Conservation (phyloP, 2,329 filamentous ascomycete genomes). For the Taxawa tesnikishii region DNA sequence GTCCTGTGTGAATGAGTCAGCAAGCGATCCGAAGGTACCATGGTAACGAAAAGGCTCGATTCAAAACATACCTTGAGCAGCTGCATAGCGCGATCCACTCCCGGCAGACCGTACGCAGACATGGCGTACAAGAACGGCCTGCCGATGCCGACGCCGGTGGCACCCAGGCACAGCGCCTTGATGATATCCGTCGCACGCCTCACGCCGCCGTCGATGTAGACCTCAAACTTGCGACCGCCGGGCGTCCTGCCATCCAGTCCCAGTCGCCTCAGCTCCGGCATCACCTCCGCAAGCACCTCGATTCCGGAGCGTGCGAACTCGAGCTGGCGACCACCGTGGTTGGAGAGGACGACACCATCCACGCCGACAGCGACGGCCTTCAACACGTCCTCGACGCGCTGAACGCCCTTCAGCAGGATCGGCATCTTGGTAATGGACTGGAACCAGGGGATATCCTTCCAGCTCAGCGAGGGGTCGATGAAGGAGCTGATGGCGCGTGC, state of each 20-base stretch:
- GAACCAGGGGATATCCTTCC: constrained; percentile 86
- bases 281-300: constrained; percentile 85
- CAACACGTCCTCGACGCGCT: constrained; percentile 89
- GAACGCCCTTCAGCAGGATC: constrained; percentile 91
- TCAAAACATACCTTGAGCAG: constrained; percentile 15
- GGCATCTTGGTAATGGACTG: constrained; percentile 82
- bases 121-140: constrained; percentile 93
- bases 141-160: constrained; percentile 85
- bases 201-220: constrained; percentile 85
- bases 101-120: constrained; percentile 76
- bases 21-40: no score
- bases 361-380: constrained; percentile 60
- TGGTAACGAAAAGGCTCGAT: no score
- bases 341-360: constrained; percentile 84
- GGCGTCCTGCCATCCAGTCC: constrained; percentile 55
- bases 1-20: no score
- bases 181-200: constrained; percentile 86
- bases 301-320: constrained; percentile 83
- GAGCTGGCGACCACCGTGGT: constrained; percentile 89
- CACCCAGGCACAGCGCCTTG: constrained; percentile 87
- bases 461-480: constrained; percentile 87
- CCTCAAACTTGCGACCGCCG: constrained; percentile 82
- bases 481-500: constrained; percentile 91
- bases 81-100: constrained; percentile 86
- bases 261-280: constrained; percentile 67